Base-by-base conservation (phyloP, 2,329 filamentous ascomycete genomes). In the Neophaeococcomyces aloes region DNA sequence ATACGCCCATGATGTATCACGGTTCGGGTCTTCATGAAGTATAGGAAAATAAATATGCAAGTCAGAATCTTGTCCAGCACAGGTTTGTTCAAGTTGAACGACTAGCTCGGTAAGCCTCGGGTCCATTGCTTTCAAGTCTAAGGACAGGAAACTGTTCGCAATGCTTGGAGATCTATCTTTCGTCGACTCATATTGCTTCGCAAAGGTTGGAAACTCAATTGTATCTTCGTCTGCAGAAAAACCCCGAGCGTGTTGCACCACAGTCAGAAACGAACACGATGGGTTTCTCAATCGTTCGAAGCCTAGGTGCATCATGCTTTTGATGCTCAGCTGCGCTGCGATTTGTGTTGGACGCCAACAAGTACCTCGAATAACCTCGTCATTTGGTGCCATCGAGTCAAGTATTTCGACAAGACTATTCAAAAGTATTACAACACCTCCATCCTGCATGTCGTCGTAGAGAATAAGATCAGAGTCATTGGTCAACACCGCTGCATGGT, bases 401-500 rank as follows among this genome's bases (percentile, higher is more conserved):
- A 42, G 7, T 10, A 48, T 46, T 8, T 60, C 44, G 27, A 75
- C 69, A 1, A 89, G 60, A 37, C 86, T 81, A 44, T 73, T 69
- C 23, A 94, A 73, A 45, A 89, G 80, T 0, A 79, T 67, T 0
- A 94, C 77, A 1, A 70, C 67, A 0, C 81, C 81, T 1, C 70
- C 50, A 0, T 57, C 38, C 0, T 79, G 81, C 7, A 89, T 69
- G 46, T 86, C 39, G 7, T 42, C 73, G 57, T 88, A 80, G 0
- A 89, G 71, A 0, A 94, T 66, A 7, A 95, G 70, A 57, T 96
- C 89, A 0, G 87, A 93, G 56, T 96, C 89, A n/a, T 78, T 80
- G 0, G 86, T 93, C 5, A 95, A 63, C 21, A 79, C 67, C 11
- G 86, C 72, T 1, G 69, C 66, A n/a, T n/a, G 0, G 75, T 76